Base-by-base conservation (phyloP, 2,329 filamentous ascomycete genomes). In the Ascochyta lentis region DNA sequence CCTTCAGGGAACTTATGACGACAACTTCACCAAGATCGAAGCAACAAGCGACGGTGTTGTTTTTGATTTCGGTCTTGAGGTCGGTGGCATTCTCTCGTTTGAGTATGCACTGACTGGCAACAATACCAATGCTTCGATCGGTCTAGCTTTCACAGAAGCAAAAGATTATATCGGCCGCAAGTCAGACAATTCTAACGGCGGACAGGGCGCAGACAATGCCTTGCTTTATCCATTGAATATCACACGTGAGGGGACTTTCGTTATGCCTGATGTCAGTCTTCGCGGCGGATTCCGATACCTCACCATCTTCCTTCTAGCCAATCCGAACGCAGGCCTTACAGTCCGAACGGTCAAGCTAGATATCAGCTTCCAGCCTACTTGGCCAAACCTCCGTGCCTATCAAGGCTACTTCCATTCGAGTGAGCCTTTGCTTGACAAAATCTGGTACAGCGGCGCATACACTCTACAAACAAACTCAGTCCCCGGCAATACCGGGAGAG, bases 51-150 rank as follows among this genome's bases (percentile, higher is more conserved):
- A 37, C 0, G 50, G 50, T 4, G 33, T 15, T 2, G 80, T 86
- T 1, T 84, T 85, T 53, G 84, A 87, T 67, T 87, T 87, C 65
- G 84, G 83, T 4, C 75, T 79, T 23, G 83, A 86, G 65, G 83
- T 86, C 5, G 84, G 84, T 34, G 84, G 84, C 5, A 80, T 86
- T 51, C 72, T 83, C 5, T 80, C 78, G 3, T 61, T 87, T n/a
- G 69, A 77, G 9, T 87, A 84, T 62, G 23, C 44, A 9, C 9
- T 54, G 19, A 75, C 72, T 3, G 71, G 78, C 4, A 76, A 74
- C 10, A 76, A 76, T 2, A 24, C 61, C 6, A 76, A 74, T 15
- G 60, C 63, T 4, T 43, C 44, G n/a, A 59, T 79, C 13, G 76
- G 77, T 4, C 65, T 79, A 6, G 76, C 76, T 6, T 79, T 79